Conservation (phyloP, 768 basidiomycete species). For the Lentinula guzmanii region DNA sequence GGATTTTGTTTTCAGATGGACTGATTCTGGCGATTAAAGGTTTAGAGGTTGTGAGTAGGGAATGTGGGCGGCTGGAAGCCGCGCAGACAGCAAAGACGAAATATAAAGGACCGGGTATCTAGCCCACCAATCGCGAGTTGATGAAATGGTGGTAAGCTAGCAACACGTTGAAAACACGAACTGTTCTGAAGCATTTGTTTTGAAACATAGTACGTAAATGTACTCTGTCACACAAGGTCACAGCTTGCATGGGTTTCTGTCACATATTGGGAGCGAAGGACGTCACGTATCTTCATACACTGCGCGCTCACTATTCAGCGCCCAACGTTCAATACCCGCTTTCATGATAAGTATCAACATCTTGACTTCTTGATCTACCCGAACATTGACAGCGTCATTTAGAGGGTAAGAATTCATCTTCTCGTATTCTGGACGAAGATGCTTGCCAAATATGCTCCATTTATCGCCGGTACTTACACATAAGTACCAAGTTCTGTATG, state of each 20-base stretch:
- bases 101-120: background rate
- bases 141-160: background rate
- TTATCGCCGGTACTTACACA: too few species aligned
- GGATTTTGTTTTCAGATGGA: background rate
- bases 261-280: constrained; percentile 32
- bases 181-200: background rate
- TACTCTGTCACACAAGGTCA: background rate
- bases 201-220: background rate
- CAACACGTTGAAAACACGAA: constrained; percentile 5
- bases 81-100: background rate
- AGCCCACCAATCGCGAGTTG: background rate
- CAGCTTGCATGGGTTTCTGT: background rate
- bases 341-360: too few species aligned
- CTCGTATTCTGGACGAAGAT: too few species aligned
- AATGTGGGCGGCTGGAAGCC: background rate
- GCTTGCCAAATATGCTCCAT: too few species aligned
- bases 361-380: too few species aligned
- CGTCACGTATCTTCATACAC: too few species aligned
- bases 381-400: too few species aligned
- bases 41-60: background rate
- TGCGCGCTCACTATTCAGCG: too few species aligned
- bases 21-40: background rate
- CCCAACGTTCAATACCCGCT: too few species aligned
- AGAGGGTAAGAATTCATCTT: too few species aligned
- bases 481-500: too few species aligned